phyloP scores from a whole-genome alignment of 2,329 filamentous ascomycete genomes.

The Scorias spongiosa region DNA sequence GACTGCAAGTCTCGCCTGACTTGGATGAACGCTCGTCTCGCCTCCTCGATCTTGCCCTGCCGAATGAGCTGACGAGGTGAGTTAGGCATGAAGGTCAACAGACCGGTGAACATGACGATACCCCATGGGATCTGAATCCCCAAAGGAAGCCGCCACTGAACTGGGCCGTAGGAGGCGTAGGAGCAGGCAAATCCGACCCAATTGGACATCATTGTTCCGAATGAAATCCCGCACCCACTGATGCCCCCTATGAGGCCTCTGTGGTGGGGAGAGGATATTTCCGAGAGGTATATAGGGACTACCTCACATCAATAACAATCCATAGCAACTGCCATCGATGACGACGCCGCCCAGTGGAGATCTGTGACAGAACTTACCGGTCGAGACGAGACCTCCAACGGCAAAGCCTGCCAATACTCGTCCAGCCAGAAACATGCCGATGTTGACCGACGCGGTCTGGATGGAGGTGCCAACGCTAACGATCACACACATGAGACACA shows the following conservation, averaged over 20 bases:
- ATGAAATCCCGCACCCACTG: constrained; percentile 37
- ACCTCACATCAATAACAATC: constrained; percentile 30
- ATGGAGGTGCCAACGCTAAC: constrained; percentile 40
- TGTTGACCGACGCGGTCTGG: constrained; percentile 39
- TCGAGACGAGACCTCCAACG: constrained; percentile 14
- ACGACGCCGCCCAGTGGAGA: too few species aligned
- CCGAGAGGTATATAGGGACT: constrained; percentile 40
- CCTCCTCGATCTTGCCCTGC: constrained; percentile 33
- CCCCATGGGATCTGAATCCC: constrained; percentile 43
- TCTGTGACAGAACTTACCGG: not conserved
- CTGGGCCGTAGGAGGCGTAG: constrained; percentile 36
- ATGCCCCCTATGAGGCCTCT: constrained; percentile 39
- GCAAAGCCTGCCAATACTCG: constrained; percentile 16
- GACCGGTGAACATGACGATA: constrained; percentile 37
- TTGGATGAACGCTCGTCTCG: constrained; percentile 31
- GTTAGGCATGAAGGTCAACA: constrained; percentile 41
- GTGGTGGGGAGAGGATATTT: constrained; percentile 31
- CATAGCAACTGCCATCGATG: too few species aligned
- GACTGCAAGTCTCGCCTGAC: constrained; percentile 33
- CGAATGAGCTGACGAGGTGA: constrained; percentile 40
- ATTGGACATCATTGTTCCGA: constrained; percentile 42
- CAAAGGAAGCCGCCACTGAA: constrained; percentile 41
- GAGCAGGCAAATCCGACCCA: constrained; percentile 43
- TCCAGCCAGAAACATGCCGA: constrained; percentile 18
- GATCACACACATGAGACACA: constrained; percentile 34